Percentiles rank a stretch among this genome's conserved stretches.
These are phyloP conservation scores for Leccinellum rugosiceps DNA, from an alignment of 768 basidiomycete species.

Conservation along the genomic window DNA sequence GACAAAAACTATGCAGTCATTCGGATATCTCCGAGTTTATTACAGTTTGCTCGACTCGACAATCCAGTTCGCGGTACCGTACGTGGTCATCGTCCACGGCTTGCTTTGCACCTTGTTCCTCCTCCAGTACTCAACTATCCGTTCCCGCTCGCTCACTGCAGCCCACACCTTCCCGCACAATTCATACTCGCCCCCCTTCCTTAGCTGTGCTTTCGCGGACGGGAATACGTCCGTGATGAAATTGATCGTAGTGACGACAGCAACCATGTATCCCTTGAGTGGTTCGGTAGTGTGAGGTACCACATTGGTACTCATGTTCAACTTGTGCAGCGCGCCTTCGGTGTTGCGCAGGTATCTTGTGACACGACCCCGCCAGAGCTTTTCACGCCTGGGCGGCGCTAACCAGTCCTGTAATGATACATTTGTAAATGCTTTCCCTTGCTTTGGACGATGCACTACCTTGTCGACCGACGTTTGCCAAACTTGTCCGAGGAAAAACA, in stretches of 20 bases:
- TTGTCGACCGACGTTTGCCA: conserved; percentile 4
- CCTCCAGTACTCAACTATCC: conserved; percentile 16
- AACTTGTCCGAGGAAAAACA: conserved; percentile 18
- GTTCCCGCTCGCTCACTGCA: conserved; percentile 13
- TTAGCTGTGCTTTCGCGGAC: conserved; percentile 7
- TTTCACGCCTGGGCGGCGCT: conserved; percentile 18
- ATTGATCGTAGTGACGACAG: conserved; percentile 17
- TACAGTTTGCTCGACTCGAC: conserved; percentile 1
- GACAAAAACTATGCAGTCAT: conserved; percentile 47
- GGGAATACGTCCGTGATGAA: conserved; percentile 24
- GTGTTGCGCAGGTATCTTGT: conserved; percentile 22
- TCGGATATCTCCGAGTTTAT: conserved; percentile 33
- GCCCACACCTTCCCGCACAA: conserved; percentile 23
- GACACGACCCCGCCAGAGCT: conserved; percentile 17
- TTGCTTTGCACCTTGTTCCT: conserved; percentile 8
- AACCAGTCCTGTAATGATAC: conserved; percentile 18
- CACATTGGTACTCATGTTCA: conserved; percentile 11
- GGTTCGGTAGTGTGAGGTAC: conserved; percentile 10
- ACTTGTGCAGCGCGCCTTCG: conserved; percentile 12
- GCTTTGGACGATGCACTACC: conserved; percentile 4
- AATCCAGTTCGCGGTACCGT: conserved; percentile 24
- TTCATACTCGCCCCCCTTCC: conserved; percentile 13
- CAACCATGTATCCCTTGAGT: conserved; percentile 16
- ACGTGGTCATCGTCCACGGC: conserved; percentile 12
- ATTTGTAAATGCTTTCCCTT: not conserved